A percentile compares a stretch with the other conserved stretches of the same genome.
These are phyloP conservation scores for Grifola frondosa DNA, from an alignment of 1,284 basidiomycete species.

Conservation along the genomic window DNA sequence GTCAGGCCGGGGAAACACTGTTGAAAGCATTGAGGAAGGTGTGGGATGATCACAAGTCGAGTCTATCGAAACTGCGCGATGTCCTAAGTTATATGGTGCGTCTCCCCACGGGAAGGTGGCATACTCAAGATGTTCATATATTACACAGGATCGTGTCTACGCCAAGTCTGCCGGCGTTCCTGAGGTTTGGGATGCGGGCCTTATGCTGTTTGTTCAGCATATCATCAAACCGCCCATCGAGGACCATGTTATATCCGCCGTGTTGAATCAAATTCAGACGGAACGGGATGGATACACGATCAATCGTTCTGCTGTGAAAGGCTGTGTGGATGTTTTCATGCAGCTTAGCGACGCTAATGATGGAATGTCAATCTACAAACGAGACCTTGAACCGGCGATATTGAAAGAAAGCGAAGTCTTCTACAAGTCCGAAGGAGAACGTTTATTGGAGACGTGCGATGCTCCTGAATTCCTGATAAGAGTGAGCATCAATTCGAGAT, in stretches of 20 bases:
- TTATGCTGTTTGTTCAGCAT: constrained; percentile 82
- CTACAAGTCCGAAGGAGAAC: constrained; percentile 77
- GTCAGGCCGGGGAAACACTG: constrained; percentile 81
- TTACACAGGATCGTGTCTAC: constrained; percentile 84
- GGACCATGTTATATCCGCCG: constrained; percentile 77
- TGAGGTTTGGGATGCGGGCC: constrained; percentile 81
- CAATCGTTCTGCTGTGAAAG: constrained; percentile 88
- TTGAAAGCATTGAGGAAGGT: constrained; percentile 82
- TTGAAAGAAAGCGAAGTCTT: constrained; percentile 78
- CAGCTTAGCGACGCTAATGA: constrained; percentile 58
- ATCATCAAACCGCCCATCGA: constrained; percentile 86
- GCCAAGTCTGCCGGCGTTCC: constrained; percentile 72
- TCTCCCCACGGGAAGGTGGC: constrained; percentile 4
- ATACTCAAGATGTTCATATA: constrained; percentile 7
- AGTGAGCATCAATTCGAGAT: constrained; percentile 45
- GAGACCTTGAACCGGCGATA: constrained; percentile 84
- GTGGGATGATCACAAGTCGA: constrained; percentile 94
- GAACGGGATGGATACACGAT: constrained; percentile 92
- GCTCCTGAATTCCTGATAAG: constrained; percentile 81
- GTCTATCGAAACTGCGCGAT: constrained; percentile 88
- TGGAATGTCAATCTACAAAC: constrained; percentile 74
- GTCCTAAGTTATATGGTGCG: constrained; percentile 95
- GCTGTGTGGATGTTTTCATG: constrained; percentile 86
- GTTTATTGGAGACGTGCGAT: constrained; percentile 73
- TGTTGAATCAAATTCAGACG: constrained; percentile 86